Percentiles rank a stretch among this genome's conserved stretches.
These are phyloP conservation scores for Omphalotus olearius DNA, from an alignment of 1,284 basidiomycete species.

Conservation along the genomic window DNA sequence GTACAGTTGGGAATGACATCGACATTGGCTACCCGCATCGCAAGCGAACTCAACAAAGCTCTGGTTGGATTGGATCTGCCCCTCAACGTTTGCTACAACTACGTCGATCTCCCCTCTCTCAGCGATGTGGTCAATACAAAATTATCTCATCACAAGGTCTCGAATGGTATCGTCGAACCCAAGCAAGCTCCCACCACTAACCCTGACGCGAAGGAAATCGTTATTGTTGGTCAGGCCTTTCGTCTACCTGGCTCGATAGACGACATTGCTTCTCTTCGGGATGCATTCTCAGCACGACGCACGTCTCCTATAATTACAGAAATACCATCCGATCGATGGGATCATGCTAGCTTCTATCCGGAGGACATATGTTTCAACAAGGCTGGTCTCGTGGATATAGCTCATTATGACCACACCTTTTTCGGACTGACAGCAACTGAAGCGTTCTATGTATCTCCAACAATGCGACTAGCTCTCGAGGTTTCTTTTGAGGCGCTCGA, in stretches of 20 bases:
- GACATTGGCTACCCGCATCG: conserved; percentile 27
- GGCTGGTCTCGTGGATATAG: conserved; percentile 30
- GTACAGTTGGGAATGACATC: conserved; percentile 28
- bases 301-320: conserved; percentile 26
- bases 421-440: conserved; percentile 32
- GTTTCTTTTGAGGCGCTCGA: conserved; percentile 33
- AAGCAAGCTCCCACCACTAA: too few relatives aligned
- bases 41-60: conserved; percentile 25
- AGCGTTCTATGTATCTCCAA: conserved; percentile 28
- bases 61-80: conserved; percentile 24
- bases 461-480: conserved; percentile 26
- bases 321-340: conserved; percentile 30
- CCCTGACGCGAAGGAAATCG: conserved; percentile 24
- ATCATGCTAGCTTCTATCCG: conserved; percentile 27
- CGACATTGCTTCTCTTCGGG: conserved; percentile 26
- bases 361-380: conserved; percentile 27
- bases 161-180: too few relatives aligned
- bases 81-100: conserved; percentile 29
- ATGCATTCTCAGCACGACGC: conserved; percentile 26
- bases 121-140: conserved; percentile 21
- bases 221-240: conserved; percentile 32
- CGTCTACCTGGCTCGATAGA: conserved; percentile 31
- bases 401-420: conserved; percentile 29
- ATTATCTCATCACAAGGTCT: conserved; percentile 14
- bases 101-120: conserved; percentile 27